Base-by-base conservation (phyloP, 176 grass and related monocot species). In the Zoysia pacifica region DNA sequence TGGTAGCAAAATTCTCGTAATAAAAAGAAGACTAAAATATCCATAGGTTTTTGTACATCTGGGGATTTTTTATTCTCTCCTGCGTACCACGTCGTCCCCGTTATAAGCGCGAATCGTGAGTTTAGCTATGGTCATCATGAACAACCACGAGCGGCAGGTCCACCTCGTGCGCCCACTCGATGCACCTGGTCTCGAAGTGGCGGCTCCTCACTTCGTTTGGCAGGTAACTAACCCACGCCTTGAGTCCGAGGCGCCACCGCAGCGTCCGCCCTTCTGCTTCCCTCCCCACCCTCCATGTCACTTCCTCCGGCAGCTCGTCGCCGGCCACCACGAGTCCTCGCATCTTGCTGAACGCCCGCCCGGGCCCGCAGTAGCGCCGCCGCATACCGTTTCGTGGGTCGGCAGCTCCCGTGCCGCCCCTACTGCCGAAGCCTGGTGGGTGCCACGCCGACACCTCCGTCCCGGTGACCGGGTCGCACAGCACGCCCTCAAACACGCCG, bases 141-240 rank as follows among this genome's bases (percentile, higher is more conserved):
- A 54, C 48, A 20, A 68, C 43, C 10, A 80, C 52, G 67, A 97
- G 86, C 54, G 75, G 76, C 62, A 97, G 82, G 16, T 97, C 91
- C 47, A 97, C 94, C 83, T 97, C 94, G 62, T 92, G 90, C 49
- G 62, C 62, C 94, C 94, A 94, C 73, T 92, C 87, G 60, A 94
- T 77, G 62, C 89, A 92, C 73, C 91, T 84, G 13, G 89, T 92
- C 81, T 97, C 91, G 61, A 72, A 92, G 72, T 90, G 93, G 0
- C 86, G 82, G 74, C 89, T 91, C 85, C 78, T 94, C 37, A 92
- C 83, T 67, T 90, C 74, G 74, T 94, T 91, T 51, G 94, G 87
- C 67, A 88, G 74, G 86, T 94, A 97, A 69, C 65, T 97, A 13
- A 91, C 77, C 94, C 94, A 97, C 9, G 74, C 85, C 79, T 83